Percentiles rank a stretch among this genome's conserved stretches.
phyloP scores from a whole-genome alignment of 768 basidiomycete genomes.

The Amanita fuliginea region DNA sequence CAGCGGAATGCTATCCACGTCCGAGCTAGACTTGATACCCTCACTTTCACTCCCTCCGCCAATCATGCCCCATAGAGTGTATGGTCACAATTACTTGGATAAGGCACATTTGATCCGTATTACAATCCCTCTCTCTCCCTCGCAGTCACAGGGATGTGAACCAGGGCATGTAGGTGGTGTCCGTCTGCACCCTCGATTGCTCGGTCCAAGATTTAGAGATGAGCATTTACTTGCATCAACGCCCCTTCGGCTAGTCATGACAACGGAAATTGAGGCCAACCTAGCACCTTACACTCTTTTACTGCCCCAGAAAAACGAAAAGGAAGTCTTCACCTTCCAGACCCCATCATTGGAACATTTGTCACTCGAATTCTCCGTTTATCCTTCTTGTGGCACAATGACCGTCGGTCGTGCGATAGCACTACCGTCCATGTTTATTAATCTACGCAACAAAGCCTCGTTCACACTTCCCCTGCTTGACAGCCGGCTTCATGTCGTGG shows the following conservation, averaged over 20 bases:
- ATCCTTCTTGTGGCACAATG: constrained; percentile 95
- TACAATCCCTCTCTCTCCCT: constrained; percentile 31
- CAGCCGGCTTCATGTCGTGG: constrained; percentile 85
- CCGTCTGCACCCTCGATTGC: constrained; percentile 63
- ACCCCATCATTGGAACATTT: constrained; percentile 62
- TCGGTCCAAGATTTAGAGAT: constrained; percentile 56
- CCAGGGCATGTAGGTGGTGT: constrained; percentile 46
- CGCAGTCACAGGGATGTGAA: background rate
- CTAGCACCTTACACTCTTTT: constrained; percentile 87
- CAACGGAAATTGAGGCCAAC: constrained; percentile 71
- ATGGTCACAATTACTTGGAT: constrained; percentile 94
- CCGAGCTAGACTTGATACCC: constrained; percentile 87
- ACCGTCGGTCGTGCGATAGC: constrained; percentile 91
- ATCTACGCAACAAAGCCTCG: constrained; percentile 40
- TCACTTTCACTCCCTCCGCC: constrained; percentile 93
- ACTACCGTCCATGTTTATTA: constrained; percentile 59
- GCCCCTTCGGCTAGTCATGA: constrained; percentile 92
- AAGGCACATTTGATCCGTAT: constrained; percentile 79
- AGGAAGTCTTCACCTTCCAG: constrained; percentile 80
- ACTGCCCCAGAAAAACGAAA: constrained; percentile 64
- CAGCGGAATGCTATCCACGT: constrained; percentile 29
- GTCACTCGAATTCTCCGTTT: constrained; percentile 85
- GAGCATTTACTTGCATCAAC: constrained; percentile 62
- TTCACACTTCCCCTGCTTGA: constrained; percentile 79
- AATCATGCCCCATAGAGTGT: constrained; percentile 95